A percentile compares a stretch with the other conserved stretches of the same genome.
phyloP scores from a whole-genome alignment of 768 basidiomycete species.

The Chalciporus piperatus region DNA sequence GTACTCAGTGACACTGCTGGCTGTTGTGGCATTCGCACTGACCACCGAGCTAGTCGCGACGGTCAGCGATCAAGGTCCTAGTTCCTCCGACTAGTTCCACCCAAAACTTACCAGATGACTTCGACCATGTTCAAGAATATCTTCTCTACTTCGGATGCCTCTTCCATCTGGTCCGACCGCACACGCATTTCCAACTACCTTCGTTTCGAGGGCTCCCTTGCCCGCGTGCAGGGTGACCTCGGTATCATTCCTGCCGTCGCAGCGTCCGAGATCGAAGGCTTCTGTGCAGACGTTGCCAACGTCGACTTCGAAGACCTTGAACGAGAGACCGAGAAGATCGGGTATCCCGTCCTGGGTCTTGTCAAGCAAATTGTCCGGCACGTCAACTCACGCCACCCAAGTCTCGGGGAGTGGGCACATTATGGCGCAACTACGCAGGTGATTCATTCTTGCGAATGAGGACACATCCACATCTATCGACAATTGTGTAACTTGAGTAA shows the following conservation, averaged over 20 bases:
- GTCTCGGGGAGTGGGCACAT: conserved; percentile 46
- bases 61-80: no score
- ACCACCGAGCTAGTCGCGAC: no score
- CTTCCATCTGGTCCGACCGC: conserved; percentile 42
- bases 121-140: conserved; percentile 39
- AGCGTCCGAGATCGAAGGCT: conserved; percentile 33
- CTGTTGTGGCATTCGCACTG: no score
- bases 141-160: conserved; percentile 38
- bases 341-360: conserved; percentile 44
- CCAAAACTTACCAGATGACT: no score
- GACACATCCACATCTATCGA: neutral
- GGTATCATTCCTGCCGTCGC: conserved; percentile 40
- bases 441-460: neutral
- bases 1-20: no score
- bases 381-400: conserved; percentile 32
- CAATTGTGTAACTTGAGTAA: neutral
- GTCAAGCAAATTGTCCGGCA: conserved; percentile 42
- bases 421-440: conserved; percentile 52
- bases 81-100: no score
- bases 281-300: conserved; percentile 33
- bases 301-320: conserved; percentile 39
- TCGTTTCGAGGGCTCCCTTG: conserved; percentile 32
- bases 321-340: conserved; percentile 40
- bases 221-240: conserved; percentile 37
- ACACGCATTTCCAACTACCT: conserved; percentile 25